Base-by-base conservation (phyloP, 2,329 filamentous ascomycete genomes). In the Epichloe festucae region DNA sequence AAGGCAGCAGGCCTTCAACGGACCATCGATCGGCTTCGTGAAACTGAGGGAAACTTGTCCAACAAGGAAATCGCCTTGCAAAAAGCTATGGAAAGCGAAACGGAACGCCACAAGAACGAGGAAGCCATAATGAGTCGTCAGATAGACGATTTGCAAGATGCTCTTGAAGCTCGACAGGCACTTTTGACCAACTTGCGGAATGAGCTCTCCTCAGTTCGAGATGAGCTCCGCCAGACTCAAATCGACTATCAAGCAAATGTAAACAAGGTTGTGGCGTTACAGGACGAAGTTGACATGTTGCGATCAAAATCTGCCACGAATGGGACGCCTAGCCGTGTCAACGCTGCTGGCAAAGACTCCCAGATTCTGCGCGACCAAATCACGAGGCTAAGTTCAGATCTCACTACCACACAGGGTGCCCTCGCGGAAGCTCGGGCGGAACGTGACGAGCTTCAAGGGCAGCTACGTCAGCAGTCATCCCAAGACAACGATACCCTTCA, bases 261-360 rank as follows among this genome's bases (percentile, higher is more conserved):
- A 47, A 82, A 86, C 57, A 87, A 82, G 63, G 72, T 82, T 2
- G 78, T 85, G 52, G 75, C 76, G 7, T 65, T 90, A 19, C 84
- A 90, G 62, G 85, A 89, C 57, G 86, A 89, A 62, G 74, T 89
- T n/a, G 82, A 87, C 50, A 78, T 87, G 31, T 68, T 90, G 14
- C 84, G 89, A 63, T 60, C 51, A 35, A 63, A 50, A 38, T 36
- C 50, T 36, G 23, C 39, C 36, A 41, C 39, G 5, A 39, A 31
- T 15, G 46, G 35, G 12, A 54, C 46, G 27, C 53, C 49, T 10
- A 52, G 55, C 45, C 80, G 82, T 54, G 63, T 85, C 23, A 71
- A 77, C 49, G 75, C 73, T 60, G 67, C 78, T 19, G 68, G 73
- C 46, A 73, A 73, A 54, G 84, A 88, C 50, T 84, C 80, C 63